A percentile compares a stretch with the other conserved stretches of the same genome.
phyloP scores from a whole-genome alignment of 2,329 filamentous ascomycete species.

The Fusarium sp. region DNA sequence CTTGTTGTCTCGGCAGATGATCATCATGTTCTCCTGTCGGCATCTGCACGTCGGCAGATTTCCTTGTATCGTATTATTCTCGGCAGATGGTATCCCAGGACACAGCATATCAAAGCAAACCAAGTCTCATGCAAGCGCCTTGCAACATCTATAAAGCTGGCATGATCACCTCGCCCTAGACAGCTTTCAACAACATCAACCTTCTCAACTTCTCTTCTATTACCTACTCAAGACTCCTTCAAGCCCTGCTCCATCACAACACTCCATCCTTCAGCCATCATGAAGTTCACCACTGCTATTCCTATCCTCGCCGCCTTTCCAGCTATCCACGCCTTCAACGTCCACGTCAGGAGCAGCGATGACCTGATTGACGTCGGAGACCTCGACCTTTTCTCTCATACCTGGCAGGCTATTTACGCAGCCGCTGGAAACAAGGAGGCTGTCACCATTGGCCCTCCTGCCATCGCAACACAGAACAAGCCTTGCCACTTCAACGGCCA shows the following conservation, averaged over 20 bases:
- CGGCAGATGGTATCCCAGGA: not conserved
- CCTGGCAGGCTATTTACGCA: not conserved
- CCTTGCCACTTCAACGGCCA: not conserved
- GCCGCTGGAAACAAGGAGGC: not conserved
- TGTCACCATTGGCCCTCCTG: not conserved
- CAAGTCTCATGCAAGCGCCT: not conserved
- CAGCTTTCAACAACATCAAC: not conserved
- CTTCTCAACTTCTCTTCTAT: not conserved
- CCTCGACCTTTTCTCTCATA: not conserved
- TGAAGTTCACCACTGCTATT: not conserved
- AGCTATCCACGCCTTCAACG: not conserved
- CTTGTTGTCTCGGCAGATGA: not conserved
- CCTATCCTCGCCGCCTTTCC: not conserved
- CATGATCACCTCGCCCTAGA: not conserved
- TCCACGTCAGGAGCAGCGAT: not conserved
- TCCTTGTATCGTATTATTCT: no score
- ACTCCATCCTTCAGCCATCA: not conserved
- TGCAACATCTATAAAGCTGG: not conserved
- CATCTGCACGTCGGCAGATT: not conserved
- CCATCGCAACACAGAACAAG: not conserved
- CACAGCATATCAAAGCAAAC: not conserved
- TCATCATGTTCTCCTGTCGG: not conserved
- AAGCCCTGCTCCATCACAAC: not conserved
- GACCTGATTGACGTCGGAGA: not conserved
- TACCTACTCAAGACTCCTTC: not conserved